phyloP scores from a whole-genome alignment of 108 stramenopile species.

The Cyclotella kingstonii region DNA sequence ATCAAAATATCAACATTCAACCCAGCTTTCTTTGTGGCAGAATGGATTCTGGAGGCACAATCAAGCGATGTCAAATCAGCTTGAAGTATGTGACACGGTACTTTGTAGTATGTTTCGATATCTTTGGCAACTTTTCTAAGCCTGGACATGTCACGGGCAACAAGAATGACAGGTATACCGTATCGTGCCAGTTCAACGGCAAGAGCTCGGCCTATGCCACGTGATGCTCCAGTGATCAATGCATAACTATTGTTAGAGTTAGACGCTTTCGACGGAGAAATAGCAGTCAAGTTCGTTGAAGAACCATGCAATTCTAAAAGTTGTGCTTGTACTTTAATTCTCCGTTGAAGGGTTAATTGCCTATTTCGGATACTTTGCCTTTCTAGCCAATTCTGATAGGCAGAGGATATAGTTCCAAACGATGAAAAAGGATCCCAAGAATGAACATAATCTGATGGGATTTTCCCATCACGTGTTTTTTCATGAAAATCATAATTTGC shows the following conservation, averaged over 20 bases:
- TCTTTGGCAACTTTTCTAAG: conserved; percentile 66
- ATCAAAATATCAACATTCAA: conserved; percentile 74
- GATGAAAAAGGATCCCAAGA: conserved; percentile 45
- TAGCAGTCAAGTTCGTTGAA: conserved; percentile 3
- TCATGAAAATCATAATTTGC: background rate
- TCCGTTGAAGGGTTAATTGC: conserved; percentile 21
- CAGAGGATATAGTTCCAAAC: conserved; percentile 38
- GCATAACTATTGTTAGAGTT: conserved; percentile 56
- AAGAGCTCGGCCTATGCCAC: conserved; percentile 79
- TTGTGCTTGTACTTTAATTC: conserved; percentile 37
- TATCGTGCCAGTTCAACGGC: conserved; percentile 84
- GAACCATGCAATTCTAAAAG: conserved; percentile 45
- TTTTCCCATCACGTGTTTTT: background rate
- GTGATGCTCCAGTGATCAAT: conserved; percentile 79
- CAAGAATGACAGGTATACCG: conserved; percentile 78
- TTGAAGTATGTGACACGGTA: conserved; percentile 68
- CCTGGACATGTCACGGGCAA: conserved; percentile 67
- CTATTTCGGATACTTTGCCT: conserved; percentile 16
- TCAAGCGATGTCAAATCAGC: conserved; percentile 69
- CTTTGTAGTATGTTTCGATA: conserved; percentile 77
- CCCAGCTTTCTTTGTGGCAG: conserved; percentile 63
- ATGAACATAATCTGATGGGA: conserved; percentile 2
- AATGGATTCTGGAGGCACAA: conserved; percentile 60
- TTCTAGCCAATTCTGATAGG: conserved; percentile 39
- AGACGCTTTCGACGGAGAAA: conserved; percentile 4